Evolutionary conservation across 2,329 filamentous ascomycete species (phyloP).

Genomic region (Colletotrichum liriopes): DNA sequence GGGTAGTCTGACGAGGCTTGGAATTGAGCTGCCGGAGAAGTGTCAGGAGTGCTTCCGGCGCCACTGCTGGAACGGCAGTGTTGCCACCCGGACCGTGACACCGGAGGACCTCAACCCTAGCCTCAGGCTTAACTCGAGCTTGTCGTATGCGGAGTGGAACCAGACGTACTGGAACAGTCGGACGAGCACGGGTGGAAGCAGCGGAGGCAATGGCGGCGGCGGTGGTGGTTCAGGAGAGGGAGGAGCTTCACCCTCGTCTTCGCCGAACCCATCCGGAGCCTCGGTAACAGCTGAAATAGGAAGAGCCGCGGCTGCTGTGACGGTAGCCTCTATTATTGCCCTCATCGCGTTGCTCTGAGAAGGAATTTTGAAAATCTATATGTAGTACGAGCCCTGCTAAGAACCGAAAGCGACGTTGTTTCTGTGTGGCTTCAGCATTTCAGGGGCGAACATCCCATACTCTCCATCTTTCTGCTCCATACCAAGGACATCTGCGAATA

Average conservation of each 20-base stretch:
- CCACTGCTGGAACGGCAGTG: constrained; percentile 49
- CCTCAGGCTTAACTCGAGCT: constrained; percentile 44
- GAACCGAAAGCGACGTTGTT: constrained; percentile 17
- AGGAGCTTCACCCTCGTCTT: constrained; percentile 7
- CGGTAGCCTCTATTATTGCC: constrained; percentile 20
- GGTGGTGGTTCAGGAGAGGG: background rate
- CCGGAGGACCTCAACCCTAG: constrained; percentile 43
- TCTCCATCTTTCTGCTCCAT: constrained; percentile 6
- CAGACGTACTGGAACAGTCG: constrained; percentile 30
- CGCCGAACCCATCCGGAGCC: background rate
- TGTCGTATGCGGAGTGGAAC: constrained; percentile 48
- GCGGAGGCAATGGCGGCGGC: background rate
- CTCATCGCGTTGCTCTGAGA: constrained; percentile 11
- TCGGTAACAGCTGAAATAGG: constrained; percentile 8
- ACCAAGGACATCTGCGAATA: constrained; percentile 26
- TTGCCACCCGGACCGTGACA: constrained; percentile 33
- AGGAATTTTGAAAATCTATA: too few species aligned
- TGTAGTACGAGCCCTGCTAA: background rate
- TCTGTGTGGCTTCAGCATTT: constrained; percentile 28
- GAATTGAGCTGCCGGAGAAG: constrained; percentile 44
- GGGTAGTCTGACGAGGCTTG: constrained; percentile 70
- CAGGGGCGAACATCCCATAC: constrained; percentile 23
- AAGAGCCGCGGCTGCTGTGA: constrained; percentile 8
- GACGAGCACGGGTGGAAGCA: constrained; percentile 7
- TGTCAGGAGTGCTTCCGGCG: constrained; percentile 47